A percentile compares a stretch with the other conserved stretches of the same genome.
phyloP scores from a whole-genome alignment of 164 flowering plant genomes.

The Paratinospora sagittata region DNA sequence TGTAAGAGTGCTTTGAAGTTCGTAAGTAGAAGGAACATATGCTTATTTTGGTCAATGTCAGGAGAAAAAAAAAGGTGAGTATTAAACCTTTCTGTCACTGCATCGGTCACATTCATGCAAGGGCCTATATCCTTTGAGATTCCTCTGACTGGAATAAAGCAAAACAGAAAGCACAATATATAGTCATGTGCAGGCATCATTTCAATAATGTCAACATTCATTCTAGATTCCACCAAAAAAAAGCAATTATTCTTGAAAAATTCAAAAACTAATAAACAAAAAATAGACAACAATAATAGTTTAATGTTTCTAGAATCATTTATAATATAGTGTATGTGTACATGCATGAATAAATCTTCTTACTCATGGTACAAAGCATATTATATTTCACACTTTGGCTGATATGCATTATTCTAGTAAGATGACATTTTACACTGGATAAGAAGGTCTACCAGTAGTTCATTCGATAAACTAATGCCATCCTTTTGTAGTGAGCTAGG shows the following conservation, averaged over 20 bases:
- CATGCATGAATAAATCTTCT: not conserved
- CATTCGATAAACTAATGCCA: not conserved
- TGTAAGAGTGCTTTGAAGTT: no score
- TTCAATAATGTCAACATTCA: not conserved
- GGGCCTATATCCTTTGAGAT: slow-evolving; percentile 20
- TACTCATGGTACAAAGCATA: not conserved
- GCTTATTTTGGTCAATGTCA: not conserved
- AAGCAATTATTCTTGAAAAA: no score
- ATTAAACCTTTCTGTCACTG: slow-evolving; percentile 28
- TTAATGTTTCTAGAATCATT: not conserved
- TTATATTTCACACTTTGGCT: not conserved
- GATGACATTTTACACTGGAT: not conserved
- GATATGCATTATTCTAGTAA: not conserved
- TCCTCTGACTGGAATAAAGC: slow-evolving; percentile 27
- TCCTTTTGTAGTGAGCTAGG: no score
- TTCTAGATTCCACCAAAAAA: not conserved
- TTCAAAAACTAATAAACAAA: not conserved
- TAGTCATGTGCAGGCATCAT: not conserved
- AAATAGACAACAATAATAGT: not conserved
- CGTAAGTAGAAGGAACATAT: no score
- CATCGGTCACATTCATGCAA: slow-evolving; percentile 34
- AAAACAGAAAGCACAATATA: not conserved
- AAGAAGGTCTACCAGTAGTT: not conserved
- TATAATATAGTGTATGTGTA: no score
- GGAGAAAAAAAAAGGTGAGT: not conserved